phyloP scores from a whole-genome alignment of 2,329 filamentous ascomycete genomes.

The Pestalotiopsis fici region DNA sequence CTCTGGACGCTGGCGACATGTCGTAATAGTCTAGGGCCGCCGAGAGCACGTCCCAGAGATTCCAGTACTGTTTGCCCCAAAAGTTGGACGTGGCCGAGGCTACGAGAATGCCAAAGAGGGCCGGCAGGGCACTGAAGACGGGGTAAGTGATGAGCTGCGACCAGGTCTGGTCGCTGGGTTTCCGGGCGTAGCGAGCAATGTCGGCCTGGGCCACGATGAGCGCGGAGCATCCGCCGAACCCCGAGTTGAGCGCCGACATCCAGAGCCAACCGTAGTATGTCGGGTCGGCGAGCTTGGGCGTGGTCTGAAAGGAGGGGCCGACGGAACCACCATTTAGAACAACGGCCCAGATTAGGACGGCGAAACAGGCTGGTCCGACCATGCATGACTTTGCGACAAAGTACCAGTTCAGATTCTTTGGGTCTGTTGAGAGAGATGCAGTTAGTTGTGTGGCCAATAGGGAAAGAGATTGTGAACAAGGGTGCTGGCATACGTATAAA shows the following conservation, averaged over 20 bases:
- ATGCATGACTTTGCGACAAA: neutral
- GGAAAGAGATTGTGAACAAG: constrained; percentile 36
- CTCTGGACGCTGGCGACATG: constrained; percentile 29
- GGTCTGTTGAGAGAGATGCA: neutral
- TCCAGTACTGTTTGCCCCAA: neutral
- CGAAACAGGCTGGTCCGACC: neutral
- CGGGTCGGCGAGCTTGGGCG: neutral
- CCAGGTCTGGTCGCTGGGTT: neutral
- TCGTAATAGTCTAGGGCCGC: neutral
- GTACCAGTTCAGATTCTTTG: neutral
- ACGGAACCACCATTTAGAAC: neutral
- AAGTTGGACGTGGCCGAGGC: neutral
- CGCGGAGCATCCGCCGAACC: neutral
- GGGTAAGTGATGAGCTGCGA: neutral
- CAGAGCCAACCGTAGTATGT: neutral
- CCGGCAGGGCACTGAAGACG: neutral
- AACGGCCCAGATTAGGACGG: neutral
- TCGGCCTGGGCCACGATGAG: neutral
- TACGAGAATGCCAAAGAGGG: neutral
- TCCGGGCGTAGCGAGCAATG: neutral
- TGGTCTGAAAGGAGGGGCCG: neutral
- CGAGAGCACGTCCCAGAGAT: neutral
- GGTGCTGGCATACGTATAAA: constrained; percentile 43
- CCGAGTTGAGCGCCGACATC: neutral
- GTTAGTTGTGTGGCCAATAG: neutral